Evolutionary conservation across 2,329 filamentous ascomycete species (phyloP), one percentile per base, ranked within the genome.

Genomic region (Aspergillus tubingensis): DNA sequence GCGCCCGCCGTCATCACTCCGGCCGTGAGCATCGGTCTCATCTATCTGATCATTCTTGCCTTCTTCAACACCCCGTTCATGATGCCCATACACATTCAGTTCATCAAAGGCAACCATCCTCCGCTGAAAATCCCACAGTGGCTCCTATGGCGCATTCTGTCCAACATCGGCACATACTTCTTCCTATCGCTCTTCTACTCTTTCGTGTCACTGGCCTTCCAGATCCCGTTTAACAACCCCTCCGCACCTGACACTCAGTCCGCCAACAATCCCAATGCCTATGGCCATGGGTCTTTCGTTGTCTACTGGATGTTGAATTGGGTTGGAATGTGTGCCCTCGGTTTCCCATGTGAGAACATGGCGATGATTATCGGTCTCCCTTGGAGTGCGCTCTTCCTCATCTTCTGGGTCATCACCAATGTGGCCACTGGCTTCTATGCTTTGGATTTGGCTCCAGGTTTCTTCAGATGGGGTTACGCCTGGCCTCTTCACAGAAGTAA

Each of bases 381-480:
- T 0, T 89, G 85, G 85, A 83, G 80, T 54, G 81, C 85, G 0
- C 70, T 88, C 0, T 90, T 86, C 81, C 74, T 90, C 2, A 87
- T 89, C 58, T 88, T 88, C 67, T 88, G 85, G 86, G 85, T 89
- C 44, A 86, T 89, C 58, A 83, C 84, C 6, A 90, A 90, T 66
- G 85, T 88, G 0, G 77, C 81, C 0, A 87, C 85, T 0, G 75
- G 80, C 0, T 88, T 89, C 66, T 86, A 88, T 69, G 75, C 83
- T 3, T 76, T 89, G 47, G 83, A 86, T 25, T 75, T 89, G 23
- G 81, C 83, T 2, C 83, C 85, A 0, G 75, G 72, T 0, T 88
- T 89, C 67, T 90, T 86, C 68, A 69, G 73, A 2, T 89, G 85
- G 84, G 86, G 85, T 0, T 87, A 87, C 68, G 86, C 82, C 0